Conservation (phyloP, 164 flowering plant genomes). For the Kalanchoe fedtschenkoi region DNA sequence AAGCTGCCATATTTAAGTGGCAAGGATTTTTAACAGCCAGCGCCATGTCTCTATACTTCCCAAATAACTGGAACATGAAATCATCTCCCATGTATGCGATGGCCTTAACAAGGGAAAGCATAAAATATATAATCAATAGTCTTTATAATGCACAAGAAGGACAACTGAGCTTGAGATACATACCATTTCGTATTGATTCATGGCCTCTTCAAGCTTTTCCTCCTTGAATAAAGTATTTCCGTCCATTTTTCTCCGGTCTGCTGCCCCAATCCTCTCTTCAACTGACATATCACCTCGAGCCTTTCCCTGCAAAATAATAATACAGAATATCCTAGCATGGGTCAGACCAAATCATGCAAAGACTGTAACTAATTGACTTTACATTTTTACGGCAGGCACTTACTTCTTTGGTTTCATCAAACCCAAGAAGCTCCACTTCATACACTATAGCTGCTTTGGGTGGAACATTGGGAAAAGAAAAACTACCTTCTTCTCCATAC, state of each 20-base stretch:
- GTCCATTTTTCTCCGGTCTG: too few species aligned
- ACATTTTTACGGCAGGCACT: too few species aligned
- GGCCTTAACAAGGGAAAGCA: conserved; percentile 40
- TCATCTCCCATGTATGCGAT: conserved; percentile 96
- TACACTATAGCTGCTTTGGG: too few species aligned
- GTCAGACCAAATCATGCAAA: too few species aligned
- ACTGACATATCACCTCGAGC: too few species aligned
- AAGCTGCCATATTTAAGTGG: too few species aligned
- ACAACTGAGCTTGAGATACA: conserved; percentile 7
- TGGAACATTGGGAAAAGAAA: conserved; percentile 97
- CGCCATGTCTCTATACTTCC: too few species aligned
- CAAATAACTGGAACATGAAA: conserved; percentile 93
- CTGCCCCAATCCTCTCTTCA: conserved; percentile 88
- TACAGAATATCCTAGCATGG: background rate
- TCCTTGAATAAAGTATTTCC: too few species aligned
- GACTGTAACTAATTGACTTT: background rate
- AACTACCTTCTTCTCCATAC: conserved; percentile 90
- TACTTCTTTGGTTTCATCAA: conserved; percentile 89
- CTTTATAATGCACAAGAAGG: background rate
- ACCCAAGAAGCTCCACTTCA: too few species aligned
- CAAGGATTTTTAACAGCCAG: conserved; percentile 93
- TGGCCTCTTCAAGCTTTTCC: too few species aligned
- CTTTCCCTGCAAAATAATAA: conserved; percentile 46
- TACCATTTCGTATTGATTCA: conserved; percentile 56
- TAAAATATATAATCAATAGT: background rate